Base-by-base conservation (phyloP, 768 basidiomycete genomes). In the Rhodosporidiobolus odoratus region DNA sequence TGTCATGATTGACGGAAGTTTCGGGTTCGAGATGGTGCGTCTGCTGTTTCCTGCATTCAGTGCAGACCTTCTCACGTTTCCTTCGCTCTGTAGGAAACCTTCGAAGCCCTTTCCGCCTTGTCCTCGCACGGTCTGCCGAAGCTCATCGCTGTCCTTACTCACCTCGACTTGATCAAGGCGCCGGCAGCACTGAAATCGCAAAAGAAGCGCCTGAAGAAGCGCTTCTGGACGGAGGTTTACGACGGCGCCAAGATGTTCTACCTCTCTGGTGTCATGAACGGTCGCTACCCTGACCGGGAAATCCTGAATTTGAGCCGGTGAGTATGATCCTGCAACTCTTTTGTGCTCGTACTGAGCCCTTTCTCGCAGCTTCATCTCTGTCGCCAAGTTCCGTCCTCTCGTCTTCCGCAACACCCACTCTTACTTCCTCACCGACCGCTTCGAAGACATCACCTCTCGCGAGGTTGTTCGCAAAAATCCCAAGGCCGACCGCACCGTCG, bases 161-260 rank as follows among this genome's bases (percentile, higher is more conserved):
- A 99, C 80, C 87, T 98, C 50, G 96, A 98, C 80, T 88, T 99
- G 73, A 90, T 99, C 75, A 96, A 96, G 83, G 94, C 92, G 78
- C 85, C 89, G 9, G 84, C 89, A 0, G 88, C 88, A 6, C 86
- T 98, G 48, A 89, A 88, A 66, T 86, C 86, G 59, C 92, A 92
- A 62, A 99, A 98, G 82, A 96, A 96, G 77, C 82, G 88, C 0
- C 85, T 99, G 47, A 99, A 99, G 81, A 96, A 92, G 78, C 90
- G 96, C 16, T 99, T 99, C 82, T 99, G 96, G 96, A 92, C 94
- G 0, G 96, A 99, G 80, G 98, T 99, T 19, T 98, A 98, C 79
- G 90, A 93, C 76, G 96, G 96, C 59, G 95, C 96, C 38, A 99
- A 99, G 79, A 86, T 99, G 13, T 98, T 97, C 81, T 97, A 96